These are phyloP conservation scores for Epichloe gansuensis DNA, from an alignment of 2,329 filamentous ascomycete species.

Conservation along the genomic window DNA sequence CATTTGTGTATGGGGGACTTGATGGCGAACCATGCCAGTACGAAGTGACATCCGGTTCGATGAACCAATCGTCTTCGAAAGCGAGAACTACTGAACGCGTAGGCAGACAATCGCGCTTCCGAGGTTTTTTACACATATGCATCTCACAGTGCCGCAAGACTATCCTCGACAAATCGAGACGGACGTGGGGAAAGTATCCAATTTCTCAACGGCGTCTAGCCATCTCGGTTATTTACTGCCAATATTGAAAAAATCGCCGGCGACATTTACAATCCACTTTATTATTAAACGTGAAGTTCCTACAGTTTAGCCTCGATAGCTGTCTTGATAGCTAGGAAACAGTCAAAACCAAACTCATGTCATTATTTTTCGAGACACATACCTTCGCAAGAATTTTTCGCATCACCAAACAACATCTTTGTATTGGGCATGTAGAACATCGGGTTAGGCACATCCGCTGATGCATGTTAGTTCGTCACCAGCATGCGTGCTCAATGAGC, in stretches of 20 bases:
- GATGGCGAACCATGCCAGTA: background rate
- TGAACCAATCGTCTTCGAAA: too few species aligned
- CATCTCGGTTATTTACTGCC: background rate
- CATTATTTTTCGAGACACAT: constrained; percentile 15
- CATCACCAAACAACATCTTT: constrained; percentile 87
- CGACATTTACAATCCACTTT: too few species aligned
- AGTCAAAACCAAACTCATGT: constrained; percentile 9
- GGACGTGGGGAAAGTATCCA: background rate
- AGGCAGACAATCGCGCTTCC: too few species aligned
- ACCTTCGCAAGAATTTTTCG: constrained; percentile 73
- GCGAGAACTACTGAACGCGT: too few species aligned
- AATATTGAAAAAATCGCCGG: background rate
- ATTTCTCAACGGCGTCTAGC: background rate
- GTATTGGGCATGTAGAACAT: constrained; percentile 89
- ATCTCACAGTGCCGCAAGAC: too few species aligned
- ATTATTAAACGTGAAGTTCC: background rate
- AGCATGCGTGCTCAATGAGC: background rate
- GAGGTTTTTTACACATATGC: too few species aligned
- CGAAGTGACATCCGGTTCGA: too few species aligned
- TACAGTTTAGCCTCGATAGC: constrained; percentile 10
- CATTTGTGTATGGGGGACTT: background rate
- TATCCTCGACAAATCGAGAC: background rate
- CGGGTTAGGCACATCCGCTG: constrained; percentile 79
- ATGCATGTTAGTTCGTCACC: constrained; percentile 8
- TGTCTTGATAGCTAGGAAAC: constrained; percentile 8